A percentile compares a stretch with the other conserved stretches of the same genome.
These are phyloP conservation scores for Enterospora canceri DNA, from an alignment of 371 early-diverging fungal genomes.

Conservation along the genomic window DNA sequence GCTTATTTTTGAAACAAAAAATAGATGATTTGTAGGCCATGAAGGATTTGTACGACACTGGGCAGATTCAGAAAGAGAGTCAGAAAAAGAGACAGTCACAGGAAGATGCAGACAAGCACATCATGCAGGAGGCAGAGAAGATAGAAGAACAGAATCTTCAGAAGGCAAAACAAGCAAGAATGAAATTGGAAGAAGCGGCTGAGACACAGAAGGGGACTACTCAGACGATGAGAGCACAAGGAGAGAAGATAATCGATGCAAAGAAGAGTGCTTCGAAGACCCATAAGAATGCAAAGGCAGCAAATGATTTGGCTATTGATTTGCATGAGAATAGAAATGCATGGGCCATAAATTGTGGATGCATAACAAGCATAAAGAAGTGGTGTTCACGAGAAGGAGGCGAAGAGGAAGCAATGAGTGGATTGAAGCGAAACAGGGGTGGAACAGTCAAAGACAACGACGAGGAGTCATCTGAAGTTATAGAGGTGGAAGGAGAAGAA, in stretches of 20 bases:
- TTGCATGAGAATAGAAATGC: conserved; percentile 39
- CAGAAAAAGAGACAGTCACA: conserved; percentile 30
- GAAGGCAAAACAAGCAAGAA: conserved; percentile 23
- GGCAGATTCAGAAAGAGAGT: conserved; percentile 20
- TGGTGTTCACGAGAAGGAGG: conserved; percentile 17
- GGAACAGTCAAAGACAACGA: conserved; percentile 10
- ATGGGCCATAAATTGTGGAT: conserved; percentile 29
- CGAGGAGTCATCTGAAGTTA: conserved; percentile 1
- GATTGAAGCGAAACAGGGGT: background rate
- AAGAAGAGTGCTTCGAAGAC: conserved; percentile 23
- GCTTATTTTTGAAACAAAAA: conserved; percentile 6
- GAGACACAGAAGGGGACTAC: conserved; percentile 43
- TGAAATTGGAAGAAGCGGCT: conserved; percentile 30
- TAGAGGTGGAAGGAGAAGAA: conserved; percentile 19
- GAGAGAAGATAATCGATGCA: conserved; percentile 38
- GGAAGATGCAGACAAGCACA: conserved; percentile 13
- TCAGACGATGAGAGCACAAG: conserved; percentile 34
- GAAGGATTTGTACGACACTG: conserved; percentile 24
- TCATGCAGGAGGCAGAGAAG: conserved; percentile 29
- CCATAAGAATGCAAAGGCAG: conserved; percentile 37
- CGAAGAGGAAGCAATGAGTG: conserved; percentile 10
- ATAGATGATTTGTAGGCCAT: background rate
- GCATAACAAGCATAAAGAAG: conserved; percentile 27
- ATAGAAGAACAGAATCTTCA: conserved; percentile 46
- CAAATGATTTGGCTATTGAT: conserved; percentile 33